phyloP scores from a whole-genome alignment of 345 rosid genomes.

The Arabis hirsuta region DNA sequence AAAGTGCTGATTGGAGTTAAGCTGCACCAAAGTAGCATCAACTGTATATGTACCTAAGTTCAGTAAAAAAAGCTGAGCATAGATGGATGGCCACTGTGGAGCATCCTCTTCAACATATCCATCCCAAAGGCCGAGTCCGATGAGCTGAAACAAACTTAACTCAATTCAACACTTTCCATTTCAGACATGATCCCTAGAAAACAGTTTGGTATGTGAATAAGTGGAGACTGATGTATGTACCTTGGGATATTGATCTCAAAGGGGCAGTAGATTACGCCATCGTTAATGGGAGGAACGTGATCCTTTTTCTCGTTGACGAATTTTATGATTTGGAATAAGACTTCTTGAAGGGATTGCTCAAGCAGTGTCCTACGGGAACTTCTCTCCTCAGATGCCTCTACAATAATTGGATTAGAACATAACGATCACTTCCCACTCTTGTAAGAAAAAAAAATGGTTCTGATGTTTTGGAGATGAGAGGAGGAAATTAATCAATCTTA shows the following conservation, averaged over 20 bases:
- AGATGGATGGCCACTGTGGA: slow-evolving; percentile 92
- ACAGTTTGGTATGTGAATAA: slow-evolving; percentile 25
- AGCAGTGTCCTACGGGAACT: slow-evolving; percentile 67
- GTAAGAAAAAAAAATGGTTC: background rate
- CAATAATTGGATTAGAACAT: slow-evolving; percentile 13
- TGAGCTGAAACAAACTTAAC: slow-evolving; percentile 59
- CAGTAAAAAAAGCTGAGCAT: slow-evolving; percentile 63
- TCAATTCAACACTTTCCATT: slow-evolving; percentile 22
- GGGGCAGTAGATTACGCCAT: slow-evolving; percentile 76
- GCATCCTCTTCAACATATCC: slow-evolving; percentile 94
- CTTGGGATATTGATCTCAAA: slow-evolving; percentile 84
- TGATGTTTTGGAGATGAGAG: background rate
- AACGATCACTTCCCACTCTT: slow-evolving; percentile 21
- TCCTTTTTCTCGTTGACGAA: slow-evolving; percentile 96
- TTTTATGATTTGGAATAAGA: slow-evolving; percentile 85
- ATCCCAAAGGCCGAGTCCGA: slow-evolving; percentile 96
- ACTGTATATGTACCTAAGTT: slow-evolving; percentile 21
- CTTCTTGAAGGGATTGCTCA: slow-evolving; percentile 82
- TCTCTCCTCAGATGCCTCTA: slow-evolving; percentile 72
- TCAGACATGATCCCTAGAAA: slow-evolving; percentile 7
- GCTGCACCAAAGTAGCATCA: slow-evolving; percentile 19
- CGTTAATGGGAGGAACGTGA: slow-evolving; percentile 87
- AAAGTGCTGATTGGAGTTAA: slow-evolving; percentile 7
- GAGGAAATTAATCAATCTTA: slow-evolving; percentile 26
- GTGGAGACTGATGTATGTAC: slow-evolving; percentile 45